Conservation (phyloP, 2,329 filamentous ascomycete genomes). For the Cordyceps javanica region DNA sequence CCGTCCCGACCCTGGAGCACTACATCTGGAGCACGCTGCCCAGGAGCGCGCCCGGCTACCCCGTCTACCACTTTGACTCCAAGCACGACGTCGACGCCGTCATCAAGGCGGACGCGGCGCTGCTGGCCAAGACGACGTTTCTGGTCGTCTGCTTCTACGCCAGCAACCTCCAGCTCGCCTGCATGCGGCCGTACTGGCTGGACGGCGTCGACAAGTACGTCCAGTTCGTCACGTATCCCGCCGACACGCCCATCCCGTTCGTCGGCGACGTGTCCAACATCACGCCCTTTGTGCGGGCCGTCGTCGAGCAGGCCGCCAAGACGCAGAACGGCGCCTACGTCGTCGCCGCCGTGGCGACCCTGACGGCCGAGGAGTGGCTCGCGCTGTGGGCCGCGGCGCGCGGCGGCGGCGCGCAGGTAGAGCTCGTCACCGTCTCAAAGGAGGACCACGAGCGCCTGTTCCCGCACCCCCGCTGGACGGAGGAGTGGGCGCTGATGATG, state of each 20-base stretch:
- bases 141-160: conserved; percentile 31
- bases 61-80: conserved; percentile 36
- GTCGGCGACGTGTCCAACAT: conserved; percentile 29
- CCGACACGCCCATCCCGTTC: conserved; percentile 21
- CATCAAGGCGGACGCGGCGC: conserved; percentile 28
- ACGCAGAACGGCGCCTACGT: conserved; percentile 25
- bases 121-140: conserved; percentile 34
- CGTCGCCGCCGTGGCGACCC: conserved; percentile 19
- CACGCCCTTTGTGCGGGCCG: conserved; percentile 26
- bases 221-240: conserved; percentile 21
- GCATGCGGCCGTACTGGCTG: conserved; percentile 12
- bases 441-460: neutral
- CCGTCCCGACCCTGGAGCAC: conserved; percentile 31
- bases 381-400: conserved; percentile 21
- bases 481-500: neutral
- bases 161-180: conserved; percentile 23
- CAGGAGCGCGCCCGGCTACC: conserved; percentile 26
- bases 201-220: conserved; percentile 21
- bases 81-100: conserved; percentile 35
- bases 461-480: neutral
- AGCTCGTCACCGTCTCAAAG: neutral
- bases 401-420: neutral
- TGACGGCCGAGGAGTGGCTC: conserved; percentile 23
- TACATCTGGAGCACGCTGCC: conserved; percentile 42
- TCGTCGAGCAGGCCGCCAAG: conserved; percentile 24